A percentile compares a stretch with the other conserved stretches of the same genome.
Evolutionary conservation across 345 rosid genomes (phyloP).

Genomic region (Fremontodendron californicum): DNA sequence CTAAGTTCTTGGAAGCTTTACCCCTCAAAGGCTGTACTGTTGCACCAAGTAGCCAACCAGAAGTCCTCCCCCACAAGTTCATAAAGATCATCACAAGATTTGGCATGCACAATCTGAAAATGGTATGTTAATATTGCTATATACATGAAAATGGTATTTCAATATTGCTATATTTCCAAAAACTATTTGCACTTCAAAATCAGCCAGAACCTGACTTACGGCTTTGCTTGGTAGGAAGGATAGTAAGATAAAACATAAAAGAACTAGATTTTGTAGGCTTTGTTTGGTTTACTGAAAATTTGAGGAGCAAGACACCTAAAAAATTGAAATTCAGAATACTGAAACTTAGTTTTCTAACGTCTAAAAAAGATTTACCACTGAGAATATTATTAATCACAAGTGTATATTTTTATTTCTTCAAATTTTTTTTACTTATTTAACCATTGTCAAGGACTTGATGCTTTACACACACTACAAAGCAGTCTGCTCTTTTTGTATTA

Average conservation of each 20-base stretch:
- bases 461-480: not conserved
- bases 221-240: not conserved
- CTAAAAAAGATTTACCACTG: not conserved
- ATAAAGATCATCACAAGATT: constrained; percentile 76
- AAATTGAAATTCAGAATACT: not conserved
- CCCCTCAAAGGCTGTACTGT: constrained; percentile 81
- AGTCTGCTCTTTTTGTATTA: not conserved
- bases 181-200: constrained; percentile 5
- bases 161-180: no score
- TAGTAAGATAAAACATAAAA: no score
- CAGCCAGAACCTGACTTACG: not conserved
- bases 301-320: not conserved
- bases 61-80: constrained; percentile 85
- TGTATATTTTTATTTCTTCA: not conserved
- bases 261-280: no score
- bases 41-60: constrained; percentile 95
- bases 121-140: not conserved
- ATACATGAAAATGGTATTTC: no score
- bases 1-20: constrained; percentile 24
- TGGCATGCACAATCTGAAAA: constrained; percentile 67
- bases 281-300: not conserved
- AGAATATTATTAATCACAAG: not conserved
- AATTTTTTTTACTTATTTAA: not conserved
- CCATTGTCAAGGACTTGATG: not conserved
- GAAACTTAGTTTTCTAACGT: not conserved